A percentile compares a stretch with the other conserved stretches of the same genome.
Evolutionary conservation across 768 basidiomycete species (phyloP).

Genomic region (Tylopilus felleus): DNA sequence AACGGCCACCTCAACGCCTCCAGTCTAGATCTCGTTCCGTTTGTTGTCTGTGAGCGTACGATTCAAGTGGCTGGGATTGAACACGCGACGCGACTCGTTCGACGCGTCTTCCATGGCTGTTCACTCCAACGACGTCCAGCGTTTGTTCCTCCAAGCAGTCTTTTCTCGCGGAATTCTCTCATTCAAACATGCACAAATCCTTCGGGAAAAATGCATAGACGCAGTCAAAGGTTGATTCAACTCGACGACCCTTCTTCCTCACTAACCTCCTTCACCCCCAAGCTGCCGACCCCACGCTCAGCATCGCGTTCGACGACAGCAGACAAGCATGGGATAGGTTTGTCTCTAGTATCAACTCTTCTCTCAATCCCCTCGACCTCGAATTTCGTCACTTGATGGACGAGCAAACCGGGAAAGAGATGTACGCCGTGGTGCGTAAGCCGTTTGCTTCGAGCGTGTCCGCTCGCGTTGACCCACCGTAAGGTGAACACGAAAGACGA

Average conservation of each 20-base stretch:
- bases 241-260: neutral
- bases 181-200: conserved; percentile 54
- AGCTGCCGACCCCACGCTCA: conserved; percentile 55
- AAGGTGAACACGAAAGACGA: conserved; percentile 83
- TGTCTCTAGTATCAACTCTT: conserved; percentile 54
- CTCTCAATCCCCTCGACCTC: conserved; percentile 67
- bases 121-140: conserved; percentile 60
- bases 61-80: too few relatives aligned
- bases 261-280: conserved; percentile 5
- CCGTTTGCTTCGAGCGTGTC: neutral
- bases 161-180: conserved; percentile 69
- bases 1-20: neutral
- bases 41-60: too few relatives aligned
- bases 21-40: too few relatives aligned
- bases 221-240: conserved; percentile 57
- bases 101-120: conserved; percentile 34
- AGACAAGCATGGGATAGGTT: conserved; percentile 58
- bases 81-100: neutral
- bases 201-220: conserved; percentile 67
- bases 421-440: conserved; percentile 64
- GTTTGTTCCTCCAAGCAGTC: conserved; percentile 76
- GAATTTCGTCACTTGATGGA: conserved; percentile 65
- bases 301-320: conserved; percentile 39
- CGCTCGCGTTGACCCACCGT: neutral
- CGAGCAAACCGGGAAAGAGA: conserved; percentile 58